Base-by-base conservation (phyloP, 495 filamentous ascomycete species). In the Hypoxylon perforatum region DNA sequence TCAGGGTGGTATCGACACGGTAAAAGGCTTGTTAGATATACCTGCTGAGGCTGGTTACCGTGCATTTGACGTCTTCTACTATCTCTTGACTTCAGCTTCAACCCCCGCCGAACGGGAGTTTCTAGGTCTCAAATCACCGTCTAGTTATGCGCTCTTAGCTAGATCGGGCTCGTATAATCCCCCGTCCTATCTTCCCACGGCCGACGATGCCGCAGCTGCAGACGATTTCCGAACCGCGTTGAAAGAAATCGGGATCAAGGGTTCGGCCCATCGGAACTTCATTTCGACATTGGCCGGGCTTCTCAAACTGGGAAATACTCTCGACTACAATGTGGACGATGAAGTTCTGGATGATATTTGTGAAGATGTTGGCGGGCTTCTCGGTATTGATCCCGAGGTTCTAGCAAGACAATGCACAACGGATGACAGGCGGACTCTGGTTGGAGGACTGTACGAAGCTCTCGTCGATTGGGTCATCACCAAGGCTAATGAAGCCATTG, bases 31-130 rank as follows among this genome's bases (percentile, higher is more conserved):
- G 19, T 82, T 98, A 23, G 87, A 92, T 36, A 85, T 98, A 22
- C 92, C 95, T 0, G 75, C 86, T 0, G 88, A 96, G 72, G 59
- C 87, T 6, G 95, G 96, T 18, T 93, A 91, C 73, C 88, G 95
- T 58, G 95, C 94, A n/a, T 99, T 98, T 69, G 94, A 99, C 73
- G 96, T 94, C 23, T 99, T 98, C 76, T 99, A 99, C 78, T 98
- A 97, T 67, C 87, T 99, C 2, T 82, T 97, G 19, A 96, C 94
- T 0, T 92, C 91, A 23, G 89, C 92, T 12, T 96, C 95, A 0
- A 96, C 93, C 1, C 90, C 90, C 1, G 92, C 93, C 0, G 95
- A 99, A 79, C 85, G 93, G 36, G 93, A 98, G 73, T 97, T 92
- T 57, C 81, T 99, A n/a, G 88, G 89, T 42, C 82, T 99, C 30